Evolutionary conservation across 495 filamentous ascomycete species (phyloP), one percentile per base, ranked within the genome.

Genomic region (Antarctomyces pellizariae): DNA sequence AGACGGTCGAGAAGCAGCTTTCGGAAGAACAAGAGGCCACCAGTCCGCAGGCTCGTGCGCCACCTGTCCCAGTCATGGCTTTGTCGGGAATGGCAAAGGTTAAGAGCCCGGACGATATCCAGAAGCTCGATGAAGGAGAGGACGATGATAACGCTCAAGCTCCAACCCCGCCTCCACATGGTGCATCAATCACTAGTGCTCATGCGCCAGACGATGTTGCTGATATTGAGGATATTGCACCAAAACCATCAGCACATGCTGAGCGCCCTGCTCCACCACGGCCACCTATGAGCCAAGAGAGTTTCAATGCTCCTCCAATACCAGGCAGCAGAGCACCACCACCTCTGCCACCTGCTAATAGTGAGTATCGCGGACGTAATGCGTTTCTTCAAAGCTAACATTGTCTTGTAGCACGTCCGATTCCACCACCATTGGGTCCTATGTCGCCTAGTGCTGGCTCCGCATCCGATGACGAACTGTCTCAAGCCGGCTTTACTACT

Each of bases 381-480:
- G n/a, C n/a, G n/a, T n/a, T n/a, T n/a, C n/a, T n/a, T n/a, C n/a
- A n/a, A n/a, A n/a, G n/a, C n/a, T n/a, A n/a, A n/a, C n/a, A n/a
- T n/a, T n/a, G 38, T 47, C 29, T 24, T 31, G 25, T 41, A 77
- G 71, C 62, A 28, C 69, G 67, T 33, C 59, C 67, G 21, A 46
- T 52, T 35, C 50, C 55, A 11, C 53, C 54, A 19, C 56, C 58
- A 36, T 60, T 57, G 14, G 42, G 54, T 33, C 48, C 58, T 5
- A 46, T 55, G 26, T 76, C 77, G 22, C 70, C 62, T 16, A 82
- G 70, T 35, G 59, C 67, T 31, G 84, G 83, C 14, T 89, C 83
- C 4, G 78, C 72, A 41, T 92, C 84, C 6, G 89, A 90, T 48
- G 89, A 95, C 48, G 86, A 97, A 42, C 53, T 90, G 48, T 86